Conservation (phyloP, 2,329 filamentous ascomycete genomes). For the Hypomyces rosellus region DNA sequence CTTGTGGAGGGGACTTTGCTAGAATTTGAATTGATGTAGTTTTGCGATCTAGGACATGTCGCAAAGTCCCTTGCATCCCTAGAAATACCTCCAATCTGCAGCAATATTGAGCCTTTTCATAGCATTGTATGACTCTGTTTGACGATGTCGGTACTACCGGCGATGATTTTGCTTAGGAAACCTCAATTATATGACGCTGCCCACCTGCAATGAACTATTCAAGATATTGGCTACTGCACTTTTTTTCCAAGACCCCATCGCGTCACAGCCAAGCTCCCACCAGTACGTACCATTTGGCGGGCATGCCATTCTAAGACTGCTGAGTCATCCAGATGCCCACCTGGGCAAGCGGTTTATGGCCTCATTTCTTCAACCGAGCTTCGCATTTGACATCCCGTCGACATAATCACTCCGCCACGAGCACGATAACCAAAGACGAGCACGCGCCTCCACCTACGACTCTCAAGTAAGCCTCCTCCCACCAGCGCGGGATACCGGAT, state of each 20-base stretch:
- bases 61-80: slow-evolving; percentile 26
- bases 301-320: slow-evolving; percentile 11
- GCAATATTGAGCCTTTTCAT: no score
- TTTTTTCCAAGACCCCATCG: no score
- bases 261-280: not conserved
- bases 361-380: slow-evolving; percentile 30
- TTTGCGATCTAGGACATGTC: slow-evolving; percentile 14
- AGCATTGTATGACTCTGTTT: no score
- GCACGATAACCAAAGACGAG: not conserved
- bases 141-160: no score
- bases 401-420: not conserved
- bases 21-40: slow-evolving; percentile 13
- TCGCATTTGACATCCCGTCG: not conserved
- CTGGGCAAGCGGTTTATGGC: slow-evolving; percentile 32
- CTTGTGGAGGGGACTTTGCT: slow-evolving; percentile 1
- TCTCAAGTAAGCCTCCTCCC: slow-evolving; percentile 1
- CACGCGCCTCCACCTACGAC: not conserved
- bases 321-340: slow-evolving; percentile 27
- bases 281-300: slow-evolving; percentile 8
- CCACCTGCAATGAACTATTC: no score
- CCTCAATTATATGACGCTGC: no score
- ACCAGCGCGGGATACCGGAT: not conserved
- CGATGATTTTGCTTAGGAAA: no score
- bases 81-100: slow-evolving; percentile 11
- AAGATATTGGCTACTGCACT: no score